Conservation (phyloP, 805 yeast species). For the Clavispora vitiphila region DNA sequence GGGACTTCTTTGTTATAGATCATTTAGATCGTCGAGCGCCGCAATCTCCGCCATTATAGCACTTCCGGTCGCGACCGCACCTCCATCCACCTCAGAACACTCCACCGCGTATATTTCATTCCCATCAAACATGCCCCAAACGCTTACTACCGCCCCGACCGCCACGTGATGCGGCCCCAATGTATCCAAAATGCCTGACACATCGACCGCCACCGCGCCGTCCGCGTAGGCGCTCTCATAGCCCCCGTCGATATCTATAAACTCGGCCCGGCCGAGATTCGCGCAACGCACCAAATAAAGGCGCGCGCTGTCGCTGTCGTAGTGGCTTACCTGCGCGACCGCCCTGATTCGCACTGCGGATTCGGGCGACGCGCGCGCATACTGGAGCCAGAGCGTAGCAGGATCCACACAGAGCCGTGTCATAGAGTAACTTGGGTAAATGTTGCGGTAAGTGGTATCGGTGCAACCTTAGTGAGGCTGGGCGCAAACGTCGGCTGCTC, state of each 20-base stretch:
- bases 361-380: conserved; percentile 21
- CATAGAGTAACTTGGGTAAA: conserved; percentile 15
- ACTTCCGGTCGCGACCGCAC: conserved; percentile 9
- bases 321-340: conserved; percentile 25
- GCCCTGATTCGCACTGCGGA: conserved; percentile 20
- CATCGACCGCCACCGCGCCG: conserved; percentile 4
- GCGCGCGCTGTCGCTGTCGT: conserved; percentile 8
- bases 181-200: conserved; percentile 7
- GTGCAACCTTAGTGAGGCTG: too few relatives aligned
- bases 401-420: conserved; percentile 29
- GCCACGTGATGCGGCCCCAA: conserved; percentile 6
- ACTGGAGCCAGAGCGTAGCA: conserved; percentile 12
- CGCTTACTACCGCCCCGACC: conserved; percentile 23
- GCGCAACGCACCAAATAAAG: conserved; percentile 16
- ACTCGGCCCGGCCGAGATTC: conserved; percentile 13
- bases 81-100: conserved; percentile 16
- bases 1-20: too few relatives aligned
- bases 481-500: too few relatives aligned
- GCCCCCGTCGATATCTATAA: conserved; percentile 10
- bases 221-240: not conserved
- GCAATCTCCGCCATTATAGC: conserved; percentile 16
- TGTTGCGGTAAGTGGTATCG: too few relatives aligned
- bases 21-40: conserved; percentile 6
- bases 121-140: conserved; percentile 32
- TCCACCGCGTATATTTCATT: conserved; percentile 16